phyloP scores from a whole-genome alignment of 495 filamentous ascomycete genomes.

The Annulohypoxylon maeteangense region DNA sequence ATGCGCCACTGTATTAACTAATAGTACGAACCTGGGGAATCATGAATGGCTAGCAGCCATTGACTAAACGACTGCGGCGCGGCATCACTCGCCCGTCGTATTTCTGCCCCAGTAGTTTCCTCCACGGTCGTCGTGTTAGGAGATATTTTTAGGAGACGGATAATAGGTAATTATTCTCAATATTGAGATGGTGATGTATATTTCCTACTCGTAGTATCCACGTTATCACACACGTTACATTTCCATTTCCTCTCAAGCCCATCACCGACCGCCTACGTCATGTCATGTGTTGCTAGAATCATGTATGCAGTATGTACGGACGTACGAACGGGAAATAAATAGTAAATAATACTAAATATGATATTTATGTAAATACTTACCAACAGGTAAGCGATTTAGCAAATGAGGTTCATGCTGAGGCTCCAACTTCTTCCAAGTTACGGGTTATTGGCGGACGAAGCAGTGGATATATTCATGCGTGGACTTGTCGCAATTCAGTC shows the following conservation, averaged over 20 bases:
- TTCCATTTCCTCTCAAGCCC: not conserved
- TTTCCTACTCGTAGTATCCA: not conserved
- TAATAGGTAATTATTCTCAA: not conserved
- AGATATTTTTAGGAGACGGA: not conserved
- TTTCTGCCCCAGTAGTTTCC: conserved; percentile 8
- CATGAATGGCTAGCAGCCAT: not conserved
- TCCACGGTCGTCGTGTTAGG: not conserved
- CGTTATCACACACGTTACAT: not conserved
- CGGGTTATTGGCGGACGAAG: conserved; percentile 4
- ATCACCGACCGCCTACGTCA: conserved; percentile 14
- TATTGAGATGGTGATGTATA: not conserved
- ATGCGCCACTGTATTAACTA: not conserved
- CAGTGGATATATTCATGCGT: conserved; percentile 7
- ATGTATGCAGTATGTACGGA: not conserved
- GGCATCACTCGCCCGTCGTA: not conserved
- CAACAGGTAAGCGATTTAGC: not conserved
- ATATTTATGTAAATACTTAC: not conserved
- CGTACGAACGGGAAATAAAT: not conserved
- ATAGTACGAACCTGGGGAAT: not conserved
- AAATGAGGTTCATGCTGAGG: conserved; percentile 12
- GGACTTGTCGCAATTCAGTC: not conserved
- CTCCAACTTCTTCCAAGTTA: conserved; percentile 20
- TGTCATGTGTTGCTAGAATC: conserved; percentile 11
- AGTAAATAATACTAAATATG: too few species aligned
- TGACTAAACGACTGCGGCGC: not conserved